Evolutionary conservation across 352 stramenopile species (phyloP).

Genomic region (Phytophthora chlamydospora): DNA sequence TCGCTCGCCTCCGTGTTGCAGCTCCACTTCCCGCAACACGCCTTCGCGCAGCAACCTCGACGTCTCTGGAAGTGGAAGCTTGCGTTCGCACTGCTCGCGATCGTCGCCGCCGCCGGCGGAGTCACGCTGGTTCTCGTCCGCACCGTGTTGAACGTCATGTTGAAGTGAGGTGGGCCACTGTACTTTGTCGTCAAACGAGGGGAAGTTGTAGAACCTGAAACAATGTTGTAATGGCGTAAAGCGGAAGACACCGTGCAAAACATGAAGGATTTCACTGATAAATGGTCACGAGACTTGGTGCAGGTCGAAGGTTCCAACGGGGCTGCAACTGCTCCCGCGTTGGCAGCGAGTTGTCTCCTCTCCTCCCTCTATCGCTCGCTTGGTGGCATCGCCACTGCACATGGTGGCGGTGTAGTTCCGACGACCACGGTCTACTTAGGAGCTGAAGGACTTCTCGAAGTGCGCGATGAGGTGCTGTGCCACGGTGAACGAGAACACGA

Average conservation of each 20-base stretch:
- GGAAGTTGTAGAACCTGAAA: slow-evolving; percentile 1
- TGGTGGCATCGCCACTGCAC: slow-evolving; percentile 14
- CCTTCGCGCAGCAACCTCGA: slow-evolving; percentile 62
- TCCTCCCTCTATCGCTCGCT: slow-evolving; percentile 14
- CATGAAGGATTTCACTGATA: slow-evolving; percentile 21
- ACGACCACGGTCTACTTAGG: slow-evolving; percentile 20
- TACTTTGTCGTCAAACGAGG: slow-evolving; percentile 10
- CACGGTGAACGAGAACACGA: slow-evolving; percentile 97
- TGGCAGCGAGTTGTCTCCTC: slow-evolving; percentile 5
- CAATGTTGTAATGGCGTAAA: slow-evolving; percentile 10
- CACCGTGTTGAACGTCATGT: slow-evolving; percentile 24
- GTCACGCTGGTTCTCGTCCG: slow-evolving; percentile 23
- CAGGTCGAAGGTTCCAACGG: slow-evolving; percentile 12
- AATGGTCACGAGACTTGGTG: slow-evolving; percentile 24
- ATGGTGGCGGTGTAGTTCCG: slow-evolving; percentile 6
- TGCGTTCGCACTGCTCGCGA: slow-evolving; percentile 44
- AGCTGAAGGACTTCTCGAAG: slow-evolving; percentile 89
- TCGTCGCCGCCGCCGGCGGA: slow-evolving; percentile 34
- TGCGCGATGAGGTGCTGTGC: slow-evolving; percentile 95
- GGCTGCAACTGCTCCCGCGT: background rate
- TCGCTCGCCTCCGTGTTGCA: slow-evolving; percentile 66
- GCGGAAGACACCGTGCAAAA: slow-evolving; percentile 2
- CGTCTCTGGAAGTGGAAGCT: slow-evolving; percentile 79
- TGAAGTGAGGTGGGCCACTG: slow-evolving; percentile 11
- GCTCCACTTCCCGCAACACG: slow-evolving; percentile 65